phyloP scores from a whole-genome alignment of 257 asterid genomes.

The Jasminum sambac region DNA sequence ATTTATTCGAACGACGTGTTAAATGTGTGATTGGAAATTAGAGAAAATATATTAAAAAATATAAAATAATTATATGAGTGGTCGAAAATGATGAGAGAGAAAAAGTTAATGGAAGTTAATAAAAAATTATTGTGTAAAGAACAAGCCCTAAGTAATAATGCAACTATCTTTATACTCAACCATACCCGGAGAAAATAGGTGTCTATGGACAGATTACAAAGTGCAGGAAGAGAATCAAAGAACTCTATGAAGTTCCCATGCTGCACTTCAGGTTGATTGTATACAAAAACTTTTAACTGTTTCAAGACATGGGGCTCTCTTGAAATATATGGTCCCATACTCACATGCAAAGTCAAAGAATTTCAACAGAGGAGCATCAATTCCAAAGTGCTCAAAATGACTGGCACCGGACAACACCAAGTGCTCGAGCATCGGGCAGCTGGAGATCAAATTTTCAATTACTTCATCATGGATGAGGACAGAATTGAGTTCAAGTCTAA shows the following conservation, averaged over 20 bases:
- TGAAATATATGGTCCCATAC: not conserved
- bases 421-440: constrained; percentile 12
- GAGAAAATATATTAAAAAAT: too few species aligned
- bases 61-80: too few species aligned
- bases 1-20: too few species aligned
- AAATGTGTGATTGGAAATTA: too few species aligned
- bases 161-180: not conserved
- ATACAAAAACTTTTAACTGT: too few species aligned
- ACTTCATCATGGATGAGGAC: constrained; percentile 1
- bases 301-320: constrained; percentile 10
- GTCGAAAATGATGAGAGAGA: too few species aligned
- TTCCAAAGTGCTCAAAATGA: not conserved
- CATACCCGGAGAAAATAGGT: not conserved
- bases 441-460: not conserved
- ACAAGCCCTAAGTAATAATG: not conserved
- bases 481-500: not conserved
- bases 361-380: constrained; percentile 20
- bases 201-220: not conserved
- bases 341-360: not conserved
- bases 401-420: not conserved
- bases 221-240: constrained; percentile 11
- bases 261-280: too few species aligned
- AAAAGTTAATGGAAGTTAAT: too few species aligned
- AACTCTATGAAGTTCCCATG: not conserved
- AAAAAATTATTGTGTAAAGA: too few species aligned